phyloP scores from a whole-genome alignment of 2,329 filamentous ascomycete genomes.

The Aspergillus fijiensis region DNA sequence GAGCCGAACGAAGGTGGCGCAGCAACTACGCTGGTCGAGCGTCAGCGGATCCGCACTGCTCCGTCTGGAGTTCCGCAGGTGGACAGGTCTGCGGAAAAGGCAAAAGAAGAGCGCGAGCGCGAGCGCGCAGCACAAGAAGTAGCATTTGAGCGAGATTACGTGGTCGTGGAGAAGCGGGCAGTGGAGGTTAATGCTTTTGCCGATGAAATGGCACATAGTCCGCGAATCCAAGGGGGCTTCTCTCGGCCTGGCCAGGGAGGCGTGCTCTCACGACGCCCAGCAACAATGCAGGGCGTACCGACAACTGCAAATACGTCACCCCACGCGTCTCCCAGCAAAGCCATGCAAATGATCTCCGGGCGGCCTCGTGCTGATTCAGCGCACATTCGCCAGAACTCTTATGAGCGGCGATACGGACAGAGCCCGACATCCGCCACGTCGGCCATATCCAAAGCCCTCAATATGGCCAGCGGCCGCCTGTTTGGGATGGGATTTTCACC shows the following conservation, averaged over 20 bases:
- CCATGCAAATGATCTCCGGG: slow-evolving; percentile 70
- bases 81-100: slow-evolving; percentile 34
- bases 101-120: slow-evolving; percentile 51
- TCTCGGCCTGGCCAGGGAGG: slow-evolving; percentile 58
- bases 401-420: slow-evolving; percentile 74
- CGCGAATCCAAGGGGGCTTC: slow-evolving; percentile 57
- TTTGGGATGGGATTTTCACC: slow-evolving; percentile 54
- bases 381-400: slow-evolving; percentile 75
- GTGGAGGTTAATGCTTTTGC: slow-evolving; percentile 97
- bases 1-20: slow-evolving; percentile 37
- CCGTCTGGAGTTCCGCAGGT: slow-evolving; percentile 49
- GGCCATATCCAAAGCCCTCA: slow-evolving; percentile 90
- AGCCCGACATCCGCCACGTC: slow-evolving; percentile 78
- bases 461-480: slow-evolving; percentile 74
- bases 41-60: slow-evolving; percentile 58
- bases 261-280: slow-evolving; percentile 67
- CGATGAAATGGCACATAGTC: slow-evolving; percentile 86
- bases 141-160: slow-evolving; percentile 89
- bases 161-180: slow-evolving; percentile 89
- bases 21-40: slow-evolving; percentile 53
- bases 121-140: slow-evolving; percentile 79
- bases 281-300: slow-evolving; percentile 71
- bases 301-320: slow-evolving; percentile 69
- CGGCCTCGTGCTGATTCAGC: slow-evolving; percentile 58
- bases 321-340: slow-evolving; percentile 65